Conservation (phyloP, 2,329 filamentous ascomycete species). For the Ophiostoma angusticollis region DNA sequence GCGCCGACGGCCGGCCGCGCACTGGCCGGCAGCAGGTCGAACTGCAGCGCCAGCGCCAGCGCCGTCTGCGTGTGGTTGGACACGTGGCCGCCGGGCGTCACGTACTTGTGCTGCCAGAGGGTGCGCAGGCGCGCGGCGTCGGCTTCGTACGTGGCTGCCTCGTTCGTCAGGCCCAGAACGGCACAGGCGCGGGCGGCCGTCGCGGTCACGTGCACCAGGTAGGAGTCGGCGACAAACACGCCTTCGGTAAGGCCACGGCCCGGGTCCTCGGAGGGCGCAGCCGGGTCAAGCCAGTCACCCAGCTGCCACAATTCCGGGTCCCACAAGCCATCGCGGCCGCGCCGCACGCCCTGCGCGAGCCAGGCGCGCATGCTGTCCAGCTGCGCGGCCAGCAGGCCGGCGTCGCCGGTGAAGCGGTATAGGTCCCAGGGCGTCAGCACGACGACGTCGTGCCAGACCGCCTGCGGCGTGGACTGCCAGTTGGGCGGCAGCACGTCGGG, state of each 20-base stretch:
- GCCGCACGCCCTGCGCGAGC: constrained; percentile 14
- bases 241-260: constrained; percentile 21
- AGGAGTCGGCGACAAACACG: constrained; percentile 25
- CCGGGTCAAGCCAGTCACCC: constrained; percentile 30
- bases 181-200: constrained; percentile 17
- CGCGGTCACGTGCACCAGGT: constrained; percentile 23
- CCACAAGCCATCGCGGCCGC: constrained; percentile 23
- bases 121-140: constrained; percentile 14
- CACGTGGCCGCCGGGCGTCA: constrained; percentile 13
- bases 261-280: constrained; percentile 23
- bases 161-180: constrained; percentile 15
- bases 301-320: constrained; percentile 21
- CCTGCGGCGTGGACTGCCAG: constrained; percentile 19
- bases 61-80: constrained; percentile 19
- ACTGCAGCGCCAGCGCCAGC: constrained; percentile 17
- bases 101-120: constrained; percentile 19
- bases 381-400: constrained; percentile 18
- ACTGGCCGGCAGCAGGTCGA: constrained; percentile 12
- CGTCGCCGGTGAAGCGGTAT: constrained; percentile 19
- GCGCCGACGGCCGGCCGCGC: neutral
- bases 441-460: constrained; percentile 20
- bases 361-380: constrained; percentile 19
- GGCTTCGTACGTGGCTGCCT: constrained; percentile 13
- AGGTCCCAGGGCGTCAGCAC: constrained; percentile 21
- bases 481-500: constrained; percentile 11